Conservation (phyloP, 2,329 filamentous ascomycete species). For the Exophiala sp. region DNA sequence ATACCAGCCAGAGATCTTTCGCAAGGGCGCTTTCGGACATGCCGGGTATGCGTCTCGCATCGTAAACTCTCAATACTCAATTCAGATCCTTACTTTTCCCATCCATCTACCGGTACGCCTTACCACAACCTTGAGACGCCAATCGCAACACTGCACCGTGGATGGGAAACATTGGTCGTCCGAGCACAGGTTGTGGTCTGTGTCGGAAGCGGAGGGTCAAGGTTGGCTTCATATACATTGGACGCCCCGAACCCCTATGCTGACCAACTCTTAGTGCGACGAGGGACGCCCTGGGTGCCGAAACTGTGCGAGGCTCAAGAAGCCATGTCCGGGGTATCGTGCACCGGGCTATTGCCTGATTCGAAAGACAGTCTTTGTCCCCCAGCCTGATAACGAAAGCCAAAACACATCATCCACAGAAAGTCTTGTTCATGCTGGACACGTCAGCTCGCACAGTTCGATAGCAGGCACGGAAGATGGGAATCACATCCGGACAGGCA, state of each 20-base stretch:
- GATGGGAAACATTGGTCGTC: slow-evolving; percentile 23
- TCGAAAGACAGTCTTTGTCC: slow-evolving; percentile 15
- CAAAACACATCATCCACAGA: slow-evolving; percentile 10
- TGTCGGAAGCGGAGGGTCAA: slow-evolving; percentile 22
- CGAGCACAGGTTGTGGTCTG: slow-evolving; percentile 19
- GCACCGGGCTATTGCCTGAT: slow-evolving; percentile 17
- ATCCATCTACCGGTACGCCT: too few relatives aligned
- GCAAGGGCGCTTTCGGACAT: neutral
- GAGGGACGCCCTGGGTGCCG: slow-evolving; percentile 19
- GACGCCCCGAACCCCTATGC: neutral
- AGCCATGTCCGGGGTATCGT: slow-evolving; percentile 21
- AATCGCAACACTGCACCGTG: neutral
- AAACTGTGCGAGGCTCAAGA: slow-evolving; percentile 21
- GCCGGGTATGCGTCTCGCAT: slow-evolving; percentile 14
- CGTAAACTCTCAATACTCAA: slow-evolving; percentile 4
- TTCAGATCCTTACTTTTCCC: neutral
- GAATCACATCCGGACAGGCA: neutral
- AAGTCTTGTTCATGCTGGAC: neutral
- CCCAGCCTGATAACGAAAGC: neutral
- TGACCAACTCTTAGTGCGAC: slow-evolving; percentile 16
- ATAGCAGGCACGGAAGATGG: too few relatives aligned
- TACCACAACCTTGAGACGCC: too few relatives aligned
- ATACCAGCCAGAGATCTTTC: neutral
- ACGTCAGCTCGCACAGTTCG: too few relatives aligned
- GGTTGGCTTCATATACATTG: slow-evolving; percentile 6